phyloP scores from a whole-genome alignment of 2,329 filamentous ascomycete species.

The Phaeoacremonium minimum region DNA sequence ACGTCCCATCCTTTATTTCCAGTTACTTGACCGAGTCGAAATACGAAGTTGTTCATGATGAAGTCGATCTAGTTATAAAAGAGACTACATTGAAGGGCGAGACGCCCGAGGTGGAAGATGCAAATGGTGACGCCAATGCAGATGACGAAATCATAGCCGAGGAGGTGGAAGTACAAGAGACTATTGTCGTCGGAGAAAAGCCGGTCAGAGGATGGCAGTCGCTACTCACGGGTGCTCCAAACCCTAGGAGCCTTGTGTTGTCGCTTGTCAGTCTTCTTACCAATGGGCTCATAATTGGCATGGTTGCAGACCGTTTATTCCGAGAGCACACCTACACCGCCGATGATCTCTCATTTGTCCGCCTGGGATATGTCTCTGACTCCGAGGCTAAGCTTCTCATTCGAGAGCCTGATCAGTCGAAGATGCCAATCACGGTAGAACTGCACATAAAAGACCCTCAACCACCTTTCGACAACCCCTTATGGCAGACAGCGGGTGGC shows the following conservation, averaged over 20 bases:
- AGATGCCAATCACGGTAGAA: constrained; percentile 72
- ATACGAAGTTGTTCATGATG: constrained; percentile 55
- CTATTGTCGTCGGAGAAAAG: constrained; percentile 53
- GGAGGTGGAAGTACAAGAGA: constrained; percentile 60
- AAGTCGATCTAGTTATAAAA: constrained; percentile 51
- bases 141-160: constrained; percentile 32
- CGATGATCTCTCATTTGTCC: constrained; percentile 76
- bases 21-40: constrained; percentile 53
- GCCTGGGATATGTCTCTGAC: constrained; percentile 82
- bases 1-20: constrained; percentile 58
- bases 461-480: constrained; percentile 46
- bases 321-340: constrained; percentile 68
- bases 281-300: constrained; percentile 64
- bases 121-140: constrained; percentile 21
- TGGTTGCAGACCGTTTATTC: constrained; percentile 75
- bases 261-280: constrained; percentile 66
- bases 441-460: constrained; percentile 51
- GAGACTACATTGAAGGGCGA: constrained; percentile 30
- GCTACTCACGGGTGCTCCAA: constrained; percentile 72
- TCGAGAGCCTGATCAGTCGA: constrained; percentile 72
- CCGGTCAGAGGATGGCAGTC: constrained; percentile 56
- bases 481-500: constrained; percentile 65
- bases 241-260: constrained; percentile 59
- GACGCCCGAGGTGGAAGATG: constrained; percentile 20
- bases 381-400: constrained; percentile 76